Conservation (phyloP, 78 protist species). For the Reticulomyxa filosa region DNA sequence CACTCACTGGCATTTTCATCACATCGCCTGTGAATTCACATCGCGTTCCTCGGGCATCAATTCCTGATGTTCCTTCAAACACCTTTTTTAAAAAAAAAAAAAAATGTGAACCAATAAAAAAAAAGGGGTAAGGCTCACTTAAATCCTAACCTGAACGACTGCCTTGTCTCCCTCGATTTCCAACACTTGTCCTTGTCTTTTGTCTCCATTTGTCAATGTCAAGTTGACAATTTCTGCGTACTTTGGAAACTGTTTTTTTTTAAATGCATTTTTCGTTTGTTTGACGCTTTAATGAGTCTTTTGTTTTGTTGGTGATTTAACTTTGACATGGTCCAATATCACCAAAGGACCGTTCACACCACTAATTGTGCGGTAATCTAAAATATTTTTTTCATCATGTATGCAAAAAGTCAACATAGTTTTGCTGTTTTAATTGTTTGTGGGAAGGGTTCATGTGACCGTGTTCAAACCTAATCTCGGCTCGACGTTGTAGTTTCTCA, state of each 20-base stretch:
- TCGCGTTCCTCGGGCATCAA: slow-evolving; percentile 73
- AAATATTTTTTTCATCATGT: not conserved
- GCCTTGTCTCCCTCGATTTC: slow-evolving; percentile 73
- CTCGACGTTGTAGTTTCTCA: not conserved
- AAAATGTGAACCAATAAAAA: not conserved
- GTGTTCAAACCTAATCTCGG: not conserved
- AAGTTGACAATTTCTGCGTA: slow-evolving; percentile 91
- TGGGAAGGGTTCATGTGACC: not conserved
- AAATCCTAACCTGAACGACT: slow-evolving; percentile 80
- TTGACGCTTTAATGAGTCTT: too few species aligned
- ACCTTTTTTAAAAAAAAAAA: slow-evolving; percentile 23
- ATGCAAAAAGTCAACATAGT: not conserved
- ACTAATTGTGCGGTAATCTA: slow-evolving; percentile 84
- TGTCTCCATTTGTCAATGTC: slow-evolving; percentile 67
- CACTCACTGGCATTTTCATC: slow-evolving; percentile 69
- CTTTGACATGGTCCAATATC: slow-evolving; percentile 83
- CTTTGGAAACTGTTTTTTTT: slow-evolving; percentile 47
- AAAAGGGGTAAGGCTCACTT: too few species aligned
- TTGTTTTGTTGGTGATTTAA: too few species aligned
- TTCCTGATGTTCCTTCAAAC: slow-evolving; percentile 97
- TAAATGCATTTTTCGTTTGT: too few species aligned
- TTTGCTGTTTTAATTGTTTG: not conserved
- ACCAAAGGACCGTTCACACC: slow-evolving; percentile 98
- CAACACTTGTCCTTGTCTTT: slow-evolving; percentile 80
- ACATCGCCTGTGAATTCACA: slow-evolving; percentile 88